A percentile compares a stretch with the other conserved stretches of the same genome.
Evolutionary conservation across 169 alveolate genomes (phyloP).

Genomic region (Eimeria acervulina): DNA sequence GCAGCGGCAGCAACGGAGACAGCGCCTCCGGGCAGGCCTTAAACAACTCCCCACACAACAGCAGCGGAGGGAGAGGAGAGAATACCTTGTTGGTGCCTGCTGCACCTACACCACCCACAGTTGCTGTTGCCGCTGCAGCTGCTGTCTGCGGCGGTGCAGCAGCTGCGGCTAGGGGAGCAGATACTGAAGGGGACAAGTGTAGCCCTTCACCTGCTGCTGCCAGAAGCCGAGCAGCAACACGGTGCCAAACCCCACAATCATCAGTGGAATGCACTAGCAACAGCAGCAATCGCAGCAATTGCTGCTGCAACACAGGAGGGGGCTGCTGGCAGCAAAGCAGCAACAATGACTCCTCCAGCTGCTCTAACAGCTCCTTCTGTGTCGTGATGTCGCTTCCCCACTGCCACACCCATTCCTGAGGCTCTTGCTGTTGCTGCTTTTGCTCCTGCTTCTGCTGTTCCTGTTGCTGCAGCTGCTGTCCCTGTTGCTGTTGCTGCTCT

Average conservation of each 20-base stretch:
- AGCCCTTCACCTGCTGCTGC: constrained; percentile 61
- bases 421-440: constrained; percentile 36
- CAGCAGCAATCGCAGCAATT: constrained; percentile 51
- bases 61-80: constrained; percentile 65
- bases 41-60: constrained; percentile 63
- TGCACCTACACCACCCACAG: constrained; percentile 7
- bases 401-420: constrained; percentile 3
- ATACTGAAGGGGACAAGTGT: not conserved
- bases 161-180: constrained; percentile 5
- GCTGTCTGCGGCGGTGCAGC: constrained; percentile 42
- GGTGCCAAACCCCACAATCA: constrained; percentile 39
- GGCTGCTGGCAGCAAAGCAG: constrained; percentile 71
- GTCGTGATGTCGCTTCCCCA: constrained; percentile 31
- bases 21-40: constrained; percentile 59
- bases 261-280: constrained; percentile 1
- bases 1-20: constrained; percentile 68
- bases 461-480: not conserved
- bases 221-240: constrained; percentile 66
- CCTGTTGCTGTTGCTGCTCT: not conserved
- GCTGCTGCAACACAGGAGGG: constrained; percentile 70
- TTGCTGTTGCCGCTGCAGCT: not conserved
- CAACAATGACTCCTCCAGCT: constrained; percentile 59
- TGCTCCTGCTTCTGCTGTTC: not conserved
- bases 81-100: not conserved
- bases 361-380: constrained; percentile 18